Evolutionary conservation across 1,284 basidiomycete species (phyloP), one percentile per base, ranked within the genome.

Genomic region (Pseudozyma sp.): DNA sequence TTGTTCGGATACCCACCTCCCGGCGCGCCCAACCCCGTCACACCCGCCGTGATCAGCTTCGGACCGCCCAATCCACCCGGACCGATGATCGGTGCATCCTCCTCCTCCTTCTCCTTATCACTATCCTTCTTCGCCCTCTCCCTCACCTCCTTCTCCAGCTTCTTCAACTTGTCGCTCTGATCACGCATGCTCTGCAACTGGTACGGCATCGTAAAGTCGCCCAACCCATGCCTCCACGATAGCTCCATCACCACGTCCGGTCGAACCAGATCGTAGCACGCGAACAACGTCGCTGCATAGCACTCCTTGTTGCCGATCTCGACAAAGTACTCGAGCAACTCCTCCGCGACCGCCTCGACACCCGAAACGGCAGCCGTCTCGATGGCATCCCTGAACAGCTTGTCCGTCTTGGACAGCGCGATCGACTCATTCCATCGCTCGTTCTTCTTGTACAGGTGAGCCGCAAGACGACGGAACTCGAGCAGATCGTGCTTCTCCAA

Each of bases 231-330:
- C 83, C 93, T 91, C 97, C 97, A 99, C 72, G 92, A 93, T 42
- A 97, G 86, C 86, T 98, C 96, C 85, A 95, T 92, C 35, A 97
- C 93, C 62, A 95, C 87, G 84, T 99, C 97, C 1, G 94, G 89
- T 43, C 93, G 90, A 55, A 99, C 86, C 13, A 97, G 88, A 85
- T 99, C 95, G 87, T 95, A 99, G 77, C 93, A 96, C 42, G 92
- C 89, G 81, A 90, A 97, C 40, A 97, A 89, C 78, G 92, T 88
- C 1, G 94, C 94, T 0, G 94, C 91, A 85, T 97, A 98, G 85
- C 94, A 96, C 85, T 99, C 97, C 87, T 94, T 96, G 88, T 96
- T 97, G 42, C 97, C 97, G 72, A 99, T 97, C 84, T 94, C 92
- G 73, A 97, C 94, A 77, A 86, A 86, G 80, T 86, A 99, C 9